Percentiles rank a stretch among this genome's conserved stretches.
These are phyloP conservation scores for Dryas drummondii DNA, from an alignment of 306 rosid genomes.

Conservation along the genomic window DNA sequence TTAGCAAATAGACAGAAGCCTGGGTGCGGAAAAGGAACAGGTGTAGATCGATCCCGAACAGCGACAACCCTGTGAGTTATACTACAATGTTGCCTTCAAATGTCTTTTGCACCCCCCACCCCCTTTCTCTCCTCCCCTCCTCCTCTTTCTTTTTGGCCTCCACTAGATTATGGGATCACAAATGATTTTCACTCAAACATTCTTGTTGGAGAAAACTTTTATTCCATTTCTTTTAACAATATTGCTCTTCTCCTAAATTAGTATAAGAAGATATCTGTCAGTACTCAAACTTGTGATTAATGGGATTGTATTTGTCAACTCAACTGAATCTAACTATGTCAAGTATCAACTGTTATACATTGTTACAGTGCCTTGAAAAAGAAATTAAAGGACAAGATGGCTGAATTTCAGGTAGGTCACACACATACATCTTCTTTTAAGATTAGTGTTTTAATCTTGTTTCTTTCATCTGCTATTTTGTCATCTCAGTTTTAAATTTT, in stretches of 20 bases:
- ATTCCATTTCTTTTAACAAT: not conserved
- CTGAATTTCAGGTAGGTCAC: conserved; percentile 85
- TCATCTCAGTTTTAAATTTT: conserved; percentile 9
- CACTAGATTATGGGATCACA: not conserved
- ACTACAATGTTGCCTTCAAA: conserved; percentile 5
- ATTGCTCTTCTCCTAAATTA: not conserved
- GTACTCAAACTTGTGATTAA: conserved; percentile 1
- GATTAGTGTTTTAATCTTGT: not conserved
- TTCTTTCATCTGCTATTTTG: not conserved
- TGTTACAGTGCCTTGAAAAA: conserved; percentile 78
- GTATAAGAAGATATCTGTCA: not conserved
- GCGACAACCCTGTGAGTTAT: conserved; percentile 79
- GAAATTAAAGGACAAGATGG: conserved; percentile 93
- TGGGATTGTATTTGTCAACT: conserved; percentile 22
- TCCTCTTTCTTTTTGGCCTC: not conserved
- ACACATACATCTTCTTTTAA: conserved; percentile 3
- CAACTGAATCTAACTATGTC: conserved; percentile 19
- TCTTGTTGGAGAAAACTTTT: not conserved
- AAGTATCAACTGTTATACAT: conserved; percentile 6
- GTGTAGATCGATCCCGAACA: conserved; percentile 85
- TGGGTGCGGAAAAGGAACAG: conserved; percentile 93
- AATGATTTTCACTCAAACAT: not conserved
- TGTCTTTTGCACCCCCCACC: not conserved
- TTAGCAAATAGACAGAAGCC: conserved; percentile 80
- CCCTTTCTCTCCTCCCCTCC: not conserved